phyloP scores from a whole-genome alignment of 768 basidiomycete species.

The Boletus coccyginus region DNA sequence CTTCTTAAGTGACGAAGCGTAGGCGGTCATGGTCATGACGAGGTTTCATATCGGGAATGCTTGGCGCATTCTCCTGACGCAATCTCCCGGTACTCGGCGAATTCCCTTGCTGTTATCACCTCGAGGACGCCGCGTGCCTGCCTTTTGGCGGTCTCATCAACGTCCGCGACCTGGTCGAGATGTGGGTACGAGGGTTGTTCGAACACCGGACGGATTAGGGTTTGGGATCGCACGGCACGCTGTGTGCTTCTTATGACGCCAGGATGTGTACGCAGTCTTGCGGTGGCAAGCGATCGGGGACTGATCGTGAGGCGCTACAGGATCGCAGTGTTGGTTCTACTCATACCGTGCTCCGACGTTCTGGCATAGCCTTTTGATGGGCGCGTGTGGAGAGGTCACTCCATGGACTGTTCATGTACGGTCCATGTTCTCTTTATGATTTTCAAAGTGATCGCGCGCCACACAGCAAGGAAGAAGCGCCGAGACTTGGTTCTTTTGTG shows the following conservation, averaged over 20 bases:
- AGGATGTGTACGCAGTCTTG: neutral
- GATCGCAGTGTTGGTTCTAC: neutral
- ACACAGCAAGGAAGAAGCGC: neutral
- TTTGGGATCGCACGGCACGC: neutral
- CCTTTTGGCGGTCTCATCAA: conserved; percentile 1
- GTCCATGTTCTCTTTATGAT: conserved; percentile 1
- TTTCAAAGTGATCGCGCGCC: conserved; percentile 7
- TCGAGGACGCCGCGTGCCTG: conserved; percentile 27
- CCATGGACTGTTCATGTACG: neutral
- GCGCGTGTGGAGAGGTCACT: neutral
- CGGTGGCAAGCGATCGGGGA: neutral
- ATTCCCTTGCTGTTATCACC: conserved; percentile 28
- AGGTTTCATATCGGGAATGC: conserved; percentile 12
- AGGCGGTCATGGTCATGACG: conserved; percentile 6
- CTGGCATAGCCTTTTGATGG: neutral
- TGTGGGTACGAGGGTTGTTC: conserved; percentile 16
- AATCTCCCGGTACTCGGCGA: conserved; percentile 7
- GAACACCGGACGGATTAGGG: neutral
- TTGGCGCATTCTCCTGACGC: conserved; percentile 9
- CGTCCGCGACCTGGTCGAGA: neutral
- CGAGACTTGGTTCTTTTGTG: neutral
- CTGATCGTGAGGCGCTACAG: neutral
- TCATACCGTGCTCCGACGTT: neutral
- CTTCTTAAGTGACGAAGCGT: conserved; percentile 18
- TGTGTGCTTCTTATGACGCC: conserved; percentile 4